Base-by-base conservation (phyloP, 169 alveolate genomes). In the Plasmodium gonderi region DNA sequence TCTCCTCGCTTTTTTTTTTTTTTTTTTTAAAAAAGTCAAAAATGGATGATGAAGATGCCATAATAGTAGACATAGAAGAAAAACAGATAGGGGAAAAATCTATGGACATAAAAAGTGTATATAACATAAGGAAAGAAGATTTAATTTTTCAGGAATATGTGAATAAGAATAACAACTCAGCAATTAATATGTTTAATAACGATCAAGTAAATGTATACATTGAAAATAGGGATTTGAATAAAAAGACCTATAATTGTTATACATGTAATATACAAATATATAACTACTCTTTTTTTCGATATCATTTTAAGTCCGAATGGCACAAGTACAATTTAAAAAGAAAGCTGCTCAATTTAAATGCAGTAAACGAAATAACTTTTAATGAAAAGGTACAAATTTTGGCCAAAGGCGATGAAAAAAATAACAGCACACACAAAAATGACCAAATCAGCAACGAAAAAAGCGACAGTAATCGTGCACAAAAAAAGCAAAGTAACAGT, bases 221-320 rank as follows among this genome's bases (percentile, higher is more conserved):
- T 40, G 87, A 87, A 45, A 77, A 77, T 42, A 87, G 93, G 1
- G 81, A 87, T 45, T 54, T 76, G 47, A 87, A 87, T 76, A 74
- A 87, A 40, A 85, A 85, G 65, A 64, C 44, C 3, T 87, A 87
- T 42, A 87, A 74, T 31, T 87, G 93, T 65, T 65, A 89, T 23
- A 89, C 93, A 14, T 89, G 93, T 69, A 89, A 89, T 64, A 89
- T 89, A 76, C 93, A 89, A 68, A 89, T 89, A 20, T 89, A 89
- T 26, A 89, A 89, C 33, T 77, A 76, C 54, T 76, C 93, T 8
- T 89, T 89, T 68, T 95, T 92, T 60, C 95, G 95, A 65, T 79
- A 85, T 72, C 98, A 97, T 67, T 97, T 94, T 45, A 97, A 96
- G 81, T 92, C 98, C 4, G 98, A 97, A 64, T 97, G 98, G 98